Percentiles rank a stretch among this genome's conserved stretches.
These are phyloP conservation scores for Aurinia saxatilis DNA, from an alignment of 345 rosid species.

Conservation along the genomic window DNA sequence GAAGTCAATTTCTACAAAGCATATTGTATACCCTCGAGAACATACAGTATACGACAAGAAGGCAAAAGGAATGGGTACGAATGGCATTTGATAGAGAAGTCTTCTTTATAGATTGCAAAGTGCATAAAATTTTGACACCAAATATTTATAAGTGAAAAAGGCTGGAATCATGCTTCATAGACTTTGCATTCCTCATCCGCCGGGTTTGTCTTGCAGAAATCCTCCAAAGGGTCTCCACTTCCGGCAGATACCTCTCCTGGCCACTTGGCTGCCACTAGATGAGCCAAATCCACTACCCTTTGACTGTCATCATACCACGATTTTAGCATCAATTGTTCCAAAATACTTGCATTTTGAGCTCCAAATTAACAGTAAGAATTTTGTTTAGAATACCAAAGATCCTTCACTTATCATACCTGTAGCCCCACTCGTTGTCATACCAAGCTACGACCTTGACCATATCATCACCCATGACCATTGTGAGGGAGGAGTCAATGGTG, in stretches of 20 bases:
- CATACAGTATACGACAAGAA: background rate
- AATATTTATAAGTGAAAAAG: conserved; percentile 2
- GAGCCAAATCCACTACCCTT: conserved; percentile 96
- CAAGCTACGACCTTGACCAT: conserved; percentile 98
- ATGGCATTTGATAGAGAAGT: background rate
- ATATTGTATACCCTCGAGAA: background rate
- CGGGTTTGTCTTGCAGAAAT: conserved; percentile 84
- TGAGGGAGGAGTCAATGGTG: conserved; percentile 85
- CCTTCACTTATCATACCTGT: conserved; percentile 42
- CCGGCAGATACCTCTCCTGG: conserved; percentile 54
- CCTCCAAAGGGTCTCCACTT: conserved; percentile 91
- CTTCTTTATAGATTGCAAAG: background rate
- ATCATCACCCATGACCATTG: conserved; percentile 98
- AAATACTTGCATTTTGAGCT: background rate
- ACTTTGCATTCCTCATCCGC: conserved; percentile 93
- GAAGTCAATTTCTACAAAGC: background rate
- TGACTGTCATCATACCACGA: conserved; percentile 45
- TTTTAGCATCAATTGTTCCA: background rate
- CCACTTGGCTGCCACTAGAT: conserved; percentile 83
- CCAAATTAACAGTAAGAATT: too few relatives aligned
- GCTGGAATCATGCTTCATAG: conserved; percentile 45
- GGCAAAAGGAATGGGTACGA: background rate
- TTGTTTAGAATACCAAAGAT: too few relatives aligned
- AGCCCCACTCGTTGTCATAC: conserved; percentile 99
- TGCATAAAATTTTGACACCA: background rate